Percentiles rank a stretch among this genome's conserved stretches.
These are phyloP conservation scores for Calendula officinalis DNA, from an alignment of 129 eudicot genomes.

Conservation along the genomic window DNA sequence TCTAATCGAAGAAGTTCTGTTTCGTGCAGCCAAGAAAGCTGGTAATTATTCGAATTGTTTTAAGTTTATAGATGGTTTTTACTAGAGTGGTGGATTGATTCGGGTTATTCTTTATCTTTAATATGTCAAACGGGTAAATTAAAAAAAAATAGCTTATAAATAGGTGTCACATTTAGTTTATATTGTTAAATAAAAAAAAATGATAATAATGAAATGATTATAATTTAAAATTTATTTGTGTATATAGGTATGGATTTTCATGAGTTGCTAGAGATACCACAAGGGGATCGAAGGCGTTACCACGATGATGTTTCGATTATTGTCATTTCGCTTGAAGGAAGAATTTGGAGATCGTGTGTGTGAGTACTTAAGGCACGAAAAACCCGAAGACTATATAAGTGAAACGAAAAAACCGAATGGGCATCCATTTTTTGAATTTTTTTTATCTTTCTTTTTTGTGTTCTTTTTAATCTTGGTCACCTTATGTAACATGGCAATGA, in stretches of 20 bases:
- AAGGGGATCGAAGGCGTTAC: conserved; percentile 94
- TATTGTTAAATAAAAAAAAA: too few species aligned
- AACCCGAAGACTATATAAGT: conserved; percentile 1
- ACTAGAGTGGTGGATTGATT: neutral
- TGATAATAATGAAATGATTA: too few species aligned
- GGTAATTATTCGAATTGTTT: conserved; percentile 39
- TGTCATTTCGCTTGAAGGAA: conserved; percentile 91
- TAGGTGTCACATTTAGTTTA: too few species aligned
- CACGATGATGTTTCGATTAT: conserved; percentile 97
- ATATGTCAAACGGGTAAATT: too few species aligned
- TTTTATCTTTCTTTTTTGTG: neutral
- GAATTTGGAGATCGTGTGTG: conserved; percentile 98
- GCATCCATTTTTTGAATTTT: conserved; percentile 51
- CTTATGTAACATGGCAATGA: conserved; percentile 46
- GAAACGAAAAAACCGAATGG: conserved; percentile 26
- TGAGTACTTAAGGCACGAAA: conserved; percentile 35
- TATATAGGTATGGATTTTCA: conserved; percentile 79
- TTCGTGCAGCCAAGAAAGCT: conserved; percentile 98
- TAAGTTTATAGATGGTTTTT: neutral
- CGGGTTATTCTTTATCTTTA: too few species aligned
- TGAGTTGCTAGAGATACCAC: conserved; percentile 96
- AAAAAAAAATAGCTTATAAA: too few species aligned
- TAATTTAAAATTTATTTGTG: too few species aligned
- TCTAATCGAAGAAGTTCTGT: conserved; percentile 80
- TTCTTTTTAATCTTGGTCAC: conserved; percentile 33